Conservation (phyloP, 2,329 filamentous ascomycete genomes). For the Paecilomyces sp. region DNA sequence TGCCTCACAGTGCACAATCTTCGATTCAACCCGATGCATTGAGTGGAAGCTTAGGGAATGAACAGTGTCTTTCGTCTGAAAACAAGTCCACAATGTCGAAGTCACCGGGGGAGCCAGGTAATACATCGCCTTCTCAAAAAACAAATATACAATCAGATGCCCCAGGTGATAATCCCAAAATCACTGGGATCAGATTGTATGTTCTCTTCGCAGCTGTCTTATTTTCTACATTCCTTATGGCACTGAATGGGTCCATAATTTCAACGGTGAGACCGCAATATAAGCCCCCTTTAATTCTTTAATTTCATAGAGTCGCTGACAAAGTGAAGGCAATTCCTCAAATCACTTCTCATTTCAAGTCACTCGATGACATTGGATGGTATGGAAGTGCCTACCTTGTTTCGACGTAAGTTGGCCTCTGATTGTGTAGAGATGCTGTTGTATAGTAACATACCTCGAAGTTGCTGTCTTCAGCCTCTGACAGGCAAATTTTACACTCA, state of each 20-base stretch:
- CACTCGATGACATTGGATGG: not conserved
- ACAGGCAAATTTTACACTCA: slow-evolving; percentile 46
- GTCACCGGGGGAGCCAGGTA: not conserved
- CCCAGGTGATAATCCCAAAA: not conserved
- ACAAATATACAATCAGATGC: not conserved
- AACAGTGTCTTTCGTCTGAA: not conserved
- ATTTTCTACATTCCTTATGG: not conserved
- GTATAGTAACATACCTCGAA: slow-evolving; percentile 13
- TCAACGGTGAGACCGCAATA: not conserved
- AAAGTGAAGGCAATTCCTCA: not conserved
- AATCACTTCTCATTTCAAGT: not conserved
- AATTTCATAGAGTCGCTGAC: too few relatives aligned
- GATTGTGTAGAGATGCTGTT: not conserved
- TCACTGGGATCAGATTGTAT: not conserved
- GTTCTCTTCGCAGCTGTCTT: not conserved
- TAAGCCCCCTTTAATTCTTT: too few relatives aligned
- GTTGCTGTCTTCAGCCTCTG: slow-evolving; percentile 45
- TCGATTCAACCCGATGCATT: not conserved
- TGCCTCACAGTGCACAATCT: not conserved
- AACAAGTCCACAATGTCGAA: not conserved
- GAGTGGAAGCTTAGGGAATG: not conserved
- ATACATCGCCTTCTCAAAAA: not conserved
- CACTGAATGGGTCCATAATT: not conserved
- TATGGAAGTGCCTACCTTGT: not conserved
- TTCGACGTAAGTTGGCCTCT: not conserved